Evolutionary conservation across 2,329 filamentous ascomycete species (phyloP), one percentile per base, ranked within the genome.

Genomic region (Pseudogymnoascus sp.): DNA sequence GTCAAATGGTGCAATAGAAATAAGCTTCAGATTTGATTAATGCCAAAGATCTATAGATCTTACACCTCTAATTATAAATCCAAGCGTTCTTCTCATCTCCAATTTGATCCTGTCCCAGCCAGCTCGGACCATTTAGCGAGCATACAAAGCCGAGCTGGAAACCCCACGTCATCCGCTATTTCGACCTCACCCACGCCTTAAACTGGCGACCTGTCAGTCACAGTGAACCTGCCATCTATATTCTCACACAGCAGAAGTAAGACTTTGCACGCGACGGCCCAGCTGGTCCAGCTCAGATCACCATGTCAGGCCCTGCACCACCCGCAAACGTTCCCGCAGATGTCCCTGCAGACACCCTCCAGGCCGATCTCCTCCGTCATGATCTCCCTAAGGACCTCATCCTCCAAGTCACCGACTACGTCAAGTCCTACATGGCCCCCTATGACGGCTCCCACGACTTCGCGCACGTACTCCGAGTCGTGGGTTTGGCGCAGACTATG

Each of bases 381-480:
- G 45, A 26, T 26, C 45, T 57, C 55, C 18, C 55, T 12, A 9
- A 5, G 1, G 62, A 62, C 5, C 75, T 88, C 64, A 75, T 83
- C 69, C 73, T 75, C 30, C 69, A 76, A 57, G 81, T 86, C 62
- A 83, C 82, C 15, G 74, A 75, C 48, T 89, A 86, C 70, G 85
- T 90, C 59, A 76, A 83, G 68, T 75, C 78, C 39, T 90, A 88
- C 76, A 92, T 92, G 86, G 77, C 82, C 48, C 78, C 82, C 63
- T 90, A 90, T 74, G 92, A 96, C 74, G 84, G 84, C 58, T 95
- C 90, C 1, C 92, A 96, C 76, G 90, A 95, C 75, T 95, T 89
- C 76, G 77, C 82, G 60, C 92, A 96, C 72, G 89, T 96, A 68
- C 77, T 84, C 63, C 86, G 92, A 59, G 91, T 96, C 19, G 75